Evolutionary conservation across 345 rosid species (phyloP).

Genomic region (Jatropha curcas): DNA sequence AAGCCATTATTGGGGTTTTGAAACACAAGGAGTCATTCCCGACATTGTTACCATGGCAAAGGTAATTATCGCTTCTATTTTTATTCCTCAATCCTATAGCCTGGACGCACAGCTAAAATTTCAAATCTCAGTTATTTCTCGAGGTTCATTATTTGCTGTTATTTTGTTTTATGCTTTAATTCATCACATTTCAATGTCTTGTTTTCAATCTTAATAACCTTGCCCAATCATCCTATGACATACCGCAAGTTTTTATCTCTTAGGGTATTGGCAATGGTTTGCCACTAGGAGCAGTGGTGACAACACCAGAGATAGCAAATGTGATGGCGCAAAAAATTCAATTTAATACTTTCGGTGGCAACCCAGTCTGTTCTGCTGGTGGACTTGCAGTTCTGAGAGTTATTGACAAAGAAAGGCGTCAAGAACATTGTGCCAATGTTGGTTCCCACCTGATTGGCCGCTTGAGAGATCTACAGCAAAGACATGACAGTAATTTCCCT

Average conservation of each 20-base stretch:
- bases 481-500: constrained; percentile 61
- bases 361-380: constrained; percentile 95
- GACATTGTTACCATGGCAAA: constrained; percentile 99
- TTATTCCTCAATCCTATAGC: background rate
- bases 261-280: constrained; percentile 97
- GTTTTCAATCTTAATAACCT: background rate
- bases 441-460: constrained; percentile 79
- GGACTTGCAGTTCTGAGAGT: constrained; percentile 93
- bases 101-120: background rate
- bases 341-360: constrained; percentile 95
- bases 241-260: constrained; percentile 5
- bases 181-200: background rate
- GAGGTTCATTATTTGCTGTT: background rate
- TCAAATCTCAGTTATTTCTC: background rate
- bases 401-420: constrained; percentile 85
- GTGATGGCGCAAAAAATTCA: constrained; percentile 83
- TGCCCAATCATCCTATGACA: background rate
- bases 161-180: background rate
- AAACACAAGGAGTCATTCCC: constrained; percentile 89
- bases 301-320: constrained; percentile 92
- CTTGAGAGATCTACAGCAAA: constrained; percentile 64
- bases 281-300: constrained; percentile 94
- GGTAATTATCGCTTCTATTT: constrained; percentile 36
- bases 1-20: constrained; percentile 93
- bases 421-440: constrained; percentile 71